A percentile compares a stretch with the other conserved stretches of the same genome.
Evolutionary conservation across 2,329 filamentous ascomycete species (phyloP).

Genomic region (Xylariaceae sp.): DNA sequence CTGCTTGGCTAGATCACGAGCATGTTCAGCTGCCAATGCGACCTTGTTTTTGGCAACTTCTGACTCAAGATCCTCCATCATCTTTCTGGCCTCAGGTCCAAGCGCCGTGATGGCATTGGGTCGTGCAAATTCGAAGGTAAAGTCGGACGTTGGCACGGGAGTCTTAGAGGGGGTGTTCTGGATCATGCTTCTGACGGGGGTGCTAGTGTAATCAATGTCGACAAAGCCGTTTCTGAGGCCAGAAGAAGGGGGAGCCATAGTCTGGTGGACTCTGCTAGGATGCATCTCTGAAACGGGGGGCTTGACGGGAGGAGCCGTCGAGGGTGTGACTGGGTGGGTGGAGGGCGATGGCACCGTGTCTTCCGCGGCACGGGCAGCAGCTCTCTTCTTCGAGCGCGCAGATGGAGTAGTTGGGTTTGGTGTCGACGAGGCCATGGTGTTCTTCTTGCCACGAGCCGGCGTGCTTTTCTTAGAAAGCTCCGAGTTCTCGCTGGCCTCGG

Average conservation of each 20-base stretch:
- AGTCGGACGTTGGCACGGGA: slow-evolving; percentile 50
- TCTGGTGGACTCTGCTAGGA: slow-evolving; percentile 73
- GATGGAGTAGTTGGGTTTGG: slow-evolving; percentile 44
- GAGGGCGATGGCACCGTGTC: slow-evolving; percentile 35
- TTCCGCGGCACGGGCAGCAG: slow-evolving; percentile 25
- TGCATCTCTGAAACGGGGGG: slow-evolving; percentile 83
- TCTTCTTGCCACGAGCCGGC: slow-evolving; percentile 23
- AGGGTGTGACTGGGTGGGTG: slow-evolving; percentile 50
- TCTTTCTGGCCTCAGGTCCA: slow-evolving; percentile 54
- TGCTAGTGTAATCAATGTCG: slow-evolving; percentile 59
- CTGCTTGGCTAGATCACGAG: slow-evolving; percentile 47
- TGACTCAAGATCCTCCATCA: slow-evolving; percentile 64
- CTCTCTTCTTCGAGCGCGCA: slow-evolving; percentile 13
- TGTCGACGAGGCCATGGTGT: slow-evolving; percentile 34
- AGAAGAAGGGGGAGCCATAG: slow-evolving; percentile 71
- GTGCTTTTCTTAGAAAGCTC: slow-evolving; percentile 21
- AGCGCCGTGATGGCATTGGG: slow-evolving; percentile 47
- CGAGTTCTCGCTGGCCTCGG: slow-evolving; percentile 38
- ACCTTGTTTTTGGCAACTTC: slow-evolving; percentile 67
- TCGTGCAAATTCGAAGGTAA: slow-evolving; percentile 59
- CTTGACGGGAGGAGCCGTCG: slow-evolving; percentile 59
- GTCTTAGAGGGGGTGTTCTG: slow-evolving; percentile 62
- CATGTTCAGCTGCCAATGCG: slow-evolving; percentile 58
- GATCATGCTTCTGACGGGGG: slow-evolving; percentile 39
- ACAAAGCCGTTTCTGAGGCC: slow-evolving; percentile 78